Evolutionary conservation across 2,329 filamentous ascomycete species (phyloP).

Genomic region (Coniochaeta sp.): DNA sequence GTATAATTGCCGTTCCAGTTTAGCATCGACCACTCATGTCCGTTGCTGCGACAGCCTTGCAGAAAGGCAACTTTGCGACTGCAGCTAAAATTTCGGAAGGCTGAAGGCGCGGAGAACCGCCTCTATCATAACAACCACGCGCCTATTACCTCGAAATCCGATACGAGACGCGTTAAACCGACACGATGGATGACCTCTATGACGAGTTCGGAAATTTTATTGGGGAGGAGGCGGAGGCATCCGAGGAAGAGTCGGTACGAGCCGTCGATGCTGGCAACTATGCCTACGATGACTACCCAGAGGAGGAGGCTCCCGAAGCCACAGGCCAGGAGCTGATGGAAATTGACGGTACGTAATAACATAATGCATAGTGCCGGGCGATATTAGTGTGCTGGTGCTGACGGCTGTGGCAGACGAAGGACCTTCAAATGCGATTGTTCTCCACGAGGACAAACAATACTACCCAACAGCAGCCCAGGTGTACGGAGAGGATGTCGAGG

Average conservation of each 20-base stretch:
- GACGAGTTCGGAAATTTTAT: constrained; percentile 23
- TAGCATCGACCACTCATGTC: neutral
- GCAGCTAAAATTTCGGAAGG: constrained; percentile 3
- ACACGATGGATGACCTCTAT: constrained; percentile 20
- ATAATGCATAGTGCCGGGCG: neutral
- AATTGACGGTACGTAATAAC: constrained; percentile 63
- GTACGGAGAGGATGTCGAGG: constrained; percentile 91
- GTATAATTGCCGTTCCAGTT: no score
- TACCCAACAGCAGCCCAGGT: constrained; percentile 97
- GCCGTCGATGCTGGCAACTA: constrained; percentile 69
- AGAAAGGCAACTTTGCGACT: neutral
- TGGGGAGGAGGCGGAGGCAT: constrained; percentile 77
- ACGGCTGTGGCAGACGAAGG: constrained; percentile 53
- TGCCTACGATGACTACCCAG: constrained; percentile 68
- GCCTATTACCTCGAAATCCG: neutral
- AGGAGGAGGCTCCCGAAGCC: constrained; percentile 49
- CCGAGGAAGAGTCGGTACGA: constrained; percentile 77
- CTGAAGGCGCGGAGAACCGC: neutral
- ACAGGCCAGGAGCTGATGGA: constrained; percentile 88
- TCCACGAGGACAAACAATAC: constrained; percentile 99
- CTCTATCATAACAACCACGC: neutral
- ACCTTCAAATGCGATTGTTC: constrained; percentile 90
- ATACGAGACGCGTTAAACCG: neutral
- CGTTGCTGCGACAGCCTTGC: neutral
- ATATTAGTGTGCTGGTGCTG: constrained; percentile 10